phyloP scores from a whole-genome alignment of 108 stramenopile species.

The Stephanodiscus minutulus region DNA sequence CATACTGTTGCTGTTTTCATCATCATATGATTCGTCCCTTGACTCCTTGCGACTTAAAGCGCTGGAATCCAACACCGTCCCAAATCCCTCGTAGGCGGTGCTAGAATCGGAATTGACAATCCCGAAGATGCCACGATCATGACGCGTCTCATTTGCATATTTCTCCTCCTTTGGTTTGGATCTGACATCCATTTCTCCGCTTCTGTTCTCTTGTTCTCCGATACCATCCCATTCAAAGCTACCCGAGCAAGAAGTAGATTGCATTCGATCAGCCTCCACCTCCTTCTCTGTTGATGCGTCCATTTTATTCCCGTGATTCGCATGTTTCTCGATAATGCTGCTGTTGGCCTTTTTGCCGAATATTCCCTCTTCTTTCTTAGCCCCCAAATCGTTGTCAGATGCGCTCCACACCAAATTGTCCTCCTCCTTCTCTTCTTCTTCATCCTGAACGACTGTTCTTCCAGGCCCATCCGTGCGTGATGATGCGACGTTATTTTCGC shows the following conservation, averaged over 20 bases:
- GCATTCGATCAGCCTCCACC: neutral
- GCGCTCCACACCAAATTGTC: neutral
- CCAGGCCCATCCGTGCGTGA: neutral
- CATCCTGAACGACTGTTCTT: too few relatives aligned
- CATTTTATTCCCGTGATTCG: neutral
- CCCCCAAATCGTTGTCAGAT: neutral
- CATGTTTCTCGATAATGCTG: neutral
- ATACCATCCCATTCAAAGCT: constrained; percentile 19
- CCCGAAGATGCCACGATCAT: constrained; percentile 3
- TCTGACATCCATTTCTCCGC: neutral
- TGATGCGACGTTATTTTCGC: constrained; percentile 3
- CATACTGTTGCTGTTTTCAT: constrained; percentile 6
- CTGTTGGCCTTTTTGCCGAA: neutral
- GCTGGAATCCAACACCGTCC: constrained; percentile 12
- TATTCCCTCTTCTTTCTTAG: neutral
- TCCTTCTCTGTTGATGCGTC: neutral
- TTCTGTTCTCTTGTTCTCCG: neutral
- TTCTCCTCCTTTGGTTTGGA: neutral
- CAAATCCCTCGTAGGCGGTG: constrained; percentile 35
- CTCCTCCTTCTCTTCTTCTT: neutral
- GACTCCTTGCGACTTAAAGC: constrained; percentile 31
- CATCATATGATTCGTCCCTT: constrained; percentile 13
- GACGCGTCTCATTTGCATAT: constrained; percentile 3
- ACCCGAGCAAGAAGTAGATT: neutral
- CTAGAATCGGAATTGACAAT: constrained; percentile 8